A percentile compares a stretch with the other conserved stretches of the same genome.
phyloP scores from a whole-genome alignment of 2,329 filamentous ascomycete genomes.

The Sporothrix brunneoviolacea region DNA sequence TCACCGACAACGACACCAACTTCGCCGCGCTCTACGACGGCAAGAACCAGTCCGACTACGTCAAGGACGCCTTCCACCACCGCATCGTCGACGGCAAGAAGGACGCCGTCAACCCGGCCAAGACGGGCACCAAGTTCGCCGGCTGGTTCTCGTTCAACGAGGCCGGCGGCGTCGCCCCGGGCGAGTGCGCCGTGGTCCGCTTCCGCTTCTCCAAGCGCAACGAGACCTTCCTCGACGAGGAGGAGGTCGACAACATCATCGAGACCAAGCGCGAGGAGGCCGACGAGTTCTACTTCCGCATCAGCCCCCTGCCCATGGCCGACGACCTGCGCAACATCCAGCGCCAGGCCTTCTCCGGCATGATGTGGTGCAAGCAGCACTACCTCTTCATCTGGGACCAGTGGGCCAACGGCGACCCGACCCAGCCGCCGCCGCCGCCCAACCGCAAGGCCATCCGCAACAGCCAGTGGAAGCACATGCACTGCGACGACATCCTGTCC shows the following conservation, averaged over 20 bases:
- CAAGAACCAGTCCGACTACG: conserved; percentile 73
- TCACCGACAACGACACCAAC: conserved; percentile 96
- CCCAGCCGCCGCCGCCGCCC: conserved; percentile 77
- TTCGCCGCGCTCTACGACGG: conserved; percentile 68
- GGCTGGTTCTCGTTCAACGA: conserved; percentile 93
- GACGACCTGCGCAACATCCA: conserved; percentile 94
- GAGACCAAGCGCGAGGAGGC: conserved; percentile 83
- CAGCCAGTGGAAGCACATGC: conserved; percentile 85
- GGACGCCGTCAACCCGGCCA: conserved; percentile 70
- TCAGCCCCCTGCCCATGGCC: conserved; percentile 88
- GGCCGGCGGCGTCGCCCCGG: conserved; percentile 76
- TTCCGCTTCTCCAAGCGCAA: conserved; percentile 76
- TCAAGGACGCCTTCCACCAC: conserved; percentile 92
- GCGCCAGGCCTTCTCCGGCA: conserved; percentile 86
- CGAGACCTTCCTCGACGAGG: conserved; percentile 80
- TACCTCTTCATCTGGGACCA: conserved; percentile 97
- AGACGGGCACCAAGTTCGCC: conserved; percentile 78
- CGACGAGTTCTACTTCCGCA: conserved; percentile 90
- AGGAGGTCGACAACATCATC: conserved; percentile 83
- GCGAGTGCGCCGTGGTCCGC: conserved; percentile 90
- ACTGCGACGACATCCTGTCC: conserved; percentile 89
- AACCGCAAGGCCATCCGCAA: conserved; percentile 77
- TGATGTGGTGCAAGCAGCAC: conserved; percentile 98
- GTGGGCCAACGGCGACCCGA: conserved; percentile 91
- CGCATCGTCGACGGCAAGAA: conserved; percentile 79